A percentile compares a stretch with the other conserved stretches of the same genome.
Conservation (phyloP, 202 grass and related monocot genomes). For the Carex sylvatica region DNA sequence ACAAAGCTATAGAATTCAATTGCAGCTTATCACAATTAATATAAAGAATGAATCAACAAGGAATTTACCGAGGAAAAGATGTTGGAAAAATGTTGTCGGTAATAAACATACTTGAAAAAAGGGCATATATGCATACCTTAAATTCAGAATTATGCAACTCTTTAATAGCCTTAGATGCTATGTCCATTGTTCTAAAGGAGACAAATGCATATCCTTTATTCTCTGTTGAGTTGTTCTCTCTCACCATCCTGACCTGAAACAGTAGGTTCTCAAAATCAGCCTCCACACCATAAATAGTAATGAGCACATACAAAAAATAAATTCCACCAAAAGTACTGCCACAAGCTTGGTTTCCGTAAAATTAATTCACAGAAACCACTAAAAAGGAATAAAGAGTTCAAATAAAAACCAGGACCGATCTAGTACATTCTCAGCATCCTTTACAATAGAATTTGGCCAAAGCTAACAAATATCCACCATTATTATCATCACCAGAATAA, state of each 20-base stretch:
- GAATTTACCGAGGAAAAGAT: background rate
- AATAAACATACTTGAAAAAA: constrained; percentile 9
- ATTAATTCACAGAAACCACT: background rate
- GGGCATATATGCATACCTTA: constrained; percentile 47
- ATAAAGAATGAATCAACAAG: background rate
- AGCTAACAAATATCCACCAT: background rate
- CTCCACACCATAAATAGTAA: background rate
- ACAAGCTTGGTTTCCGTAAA: constrained; percentile 1
- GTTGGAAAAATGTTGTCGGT: background rate
- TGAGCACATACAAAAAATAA: background rate
- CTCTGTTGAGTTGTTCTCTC: constrained; percentile 47
- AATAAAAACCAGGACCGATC: background rate
- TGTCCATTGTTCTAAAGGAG: constrained; percentile 56
- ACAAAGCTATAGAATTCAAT: background rate
- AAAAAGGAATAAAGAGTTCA: background rate
- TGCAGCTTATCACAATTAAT: background rate
- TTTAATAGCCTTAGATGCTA: constrained; percentile 68
- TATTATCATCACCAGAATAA: background rate
- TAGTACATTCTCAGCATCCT: background rate
- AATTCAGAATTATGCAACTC: constrained; percentile 64
- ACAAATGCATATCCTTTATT: constrained; percentile 78
- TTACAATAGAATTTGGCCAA: background rate
- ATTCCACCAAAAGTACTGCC: constrained; percentile 26
- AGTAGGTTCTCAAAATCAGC: background rate
- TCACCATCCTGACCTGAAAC: constrained; percentile 80